These are phyloP conservation scores for Neotropicomus parvogracilis DNA, from an alignment of 1,284 basidiomycete species.

Conservation along the genomic window DNA sequence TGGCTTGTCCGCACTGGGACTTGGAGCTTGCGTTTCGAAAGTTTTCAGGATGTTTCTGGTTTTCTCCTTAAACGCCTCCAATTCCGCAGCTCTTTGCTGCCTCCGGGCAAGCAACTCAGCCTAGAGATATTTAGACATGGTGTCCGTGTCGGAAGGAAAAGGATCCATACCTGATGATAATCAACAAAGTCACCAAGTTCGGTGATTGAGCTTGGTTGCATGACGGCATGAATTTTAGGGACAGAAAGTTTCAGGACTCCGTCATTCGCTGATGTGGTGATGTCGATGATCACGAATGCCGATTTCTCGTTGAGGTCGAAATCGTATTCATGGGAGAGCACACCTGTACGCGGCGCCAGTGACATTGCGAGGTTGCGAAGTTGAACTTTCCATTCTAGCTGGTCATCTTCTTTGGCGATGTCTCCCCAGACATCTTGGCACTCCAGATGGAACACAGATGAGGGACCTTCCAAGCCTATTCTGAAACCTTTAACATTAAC, in stretches of 20 bases:
- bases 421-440: slow-evolving; percentile 69
- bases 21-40: slow-evolving; percentile 58
- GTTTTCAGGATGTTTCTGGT: slow-evolving; percentile 68
- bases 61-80: slow-evolving; percentile 81
- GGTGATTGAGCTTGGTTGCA: slow-evolving; percentile 87
- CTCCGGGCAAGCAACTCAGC: slow-evolving; percentile 70
- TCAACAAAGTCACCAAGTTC: slow-evolving; percentile 86
- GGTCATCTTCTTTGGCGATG: slow-evolving; percentile 42
- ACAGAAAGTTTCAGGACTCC: slow-evolving; percentile 54
- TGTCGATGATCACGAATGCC: slow-evolving; percentile 80
- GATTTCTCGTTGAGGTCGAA: slow-evolving; percentile 65
- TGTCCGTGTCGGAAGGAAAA: not conserved
- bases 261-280: slow-evolving; percentile 37
- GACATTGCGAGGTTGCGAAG: slow-evolving; percentile 73
- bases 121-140: slow-evolving; percentile 35
- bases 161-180: slow-evolving; percentile 62
- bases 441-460: slow-evolving; percentile 70
- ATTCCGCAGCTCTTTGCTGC: slow-evolving; percentile 70
- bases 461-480: slow-evolving; percentile 67
- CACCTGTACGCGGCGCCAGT: slow-evolving; percentile 54
- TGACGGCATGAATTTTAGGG: slow-evolving; percentile 81
- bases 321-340: slow-evolving; percentile 33
- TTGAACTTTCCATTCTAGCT: slow-evolving; percentile 55
- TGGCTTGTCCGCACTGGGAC: slow-evolving; percentile 37
- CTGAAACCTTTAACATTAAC: slow-evolving; percentile 75